phyloP scores from a whole-genome alignment of 2,329 filamentous ascomycete genomes.

The Epicoccum nigrum region DNA sequence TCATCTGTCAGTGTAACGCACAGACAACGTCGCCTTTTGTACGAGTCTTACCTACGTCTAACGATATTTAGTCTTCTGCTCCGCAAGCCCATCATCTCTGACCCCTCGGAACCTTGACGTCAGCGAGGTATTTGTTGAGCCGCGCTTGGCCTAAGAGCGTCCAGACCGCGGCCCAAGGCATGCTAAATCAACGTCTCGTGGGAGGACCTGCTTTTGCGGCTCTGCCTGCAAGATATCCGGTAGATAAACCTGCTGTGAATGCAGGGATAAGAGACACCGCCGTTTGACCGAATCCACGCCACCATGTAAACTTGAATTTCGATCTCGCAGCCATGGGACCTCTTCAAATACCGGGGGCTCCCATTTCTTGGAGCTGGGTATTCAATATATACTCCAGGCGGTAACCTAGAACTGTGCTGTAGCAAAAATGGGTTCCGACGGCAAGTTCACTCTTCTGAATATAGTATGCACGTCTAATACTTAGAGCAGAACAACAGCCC shows the following conservation, averaged over 20 bases:
- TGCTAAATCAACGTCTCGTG: not conserved
- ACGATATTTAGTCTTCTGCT: not conserved
- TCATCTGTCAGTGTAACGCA: not conserved
- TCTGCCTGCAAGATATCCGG: slow-evolving; percentile 3
- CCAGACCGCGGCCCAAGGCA: slow-evolving; percentile 9
- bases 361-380: not conserved
- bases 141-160: slow-evolving; percentile 12
- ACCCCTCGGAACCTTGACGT: slow-evolving; percentile 27
- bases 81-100: not conserved
- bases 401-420: not conserved
- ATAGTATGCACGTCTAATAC: slow-evolving; percentile 10
- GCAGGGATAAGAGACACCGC: slow-evolving; percentile 4
- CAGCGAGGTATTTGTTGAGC: slow-evolving; percentile 34
- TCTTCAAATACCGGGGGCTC: slow-evolving; percentile 4
- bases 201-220: slow-evolving; percentile 9
- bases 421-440: slow-evolving; percentile 34
- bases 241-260: slow-evolving; percentile 13
- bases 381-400: not conserved
- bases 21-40: not conserved
- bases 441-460: slow-evolving; percentile 14
- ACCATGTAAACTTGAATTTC: slow-evolving; percentile 8
- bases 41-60: not conserved
- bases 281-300: not conserved
- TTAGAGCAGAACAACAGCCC: slow-evolving; percentile 32
- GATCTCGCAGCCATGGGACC: not conserved